Evolutionary conservation across 805 yeast genomes (phyloP), one percentile per base, ranked within the genome.

Genomic region (Teunomyces aglyptinius): DNA sequence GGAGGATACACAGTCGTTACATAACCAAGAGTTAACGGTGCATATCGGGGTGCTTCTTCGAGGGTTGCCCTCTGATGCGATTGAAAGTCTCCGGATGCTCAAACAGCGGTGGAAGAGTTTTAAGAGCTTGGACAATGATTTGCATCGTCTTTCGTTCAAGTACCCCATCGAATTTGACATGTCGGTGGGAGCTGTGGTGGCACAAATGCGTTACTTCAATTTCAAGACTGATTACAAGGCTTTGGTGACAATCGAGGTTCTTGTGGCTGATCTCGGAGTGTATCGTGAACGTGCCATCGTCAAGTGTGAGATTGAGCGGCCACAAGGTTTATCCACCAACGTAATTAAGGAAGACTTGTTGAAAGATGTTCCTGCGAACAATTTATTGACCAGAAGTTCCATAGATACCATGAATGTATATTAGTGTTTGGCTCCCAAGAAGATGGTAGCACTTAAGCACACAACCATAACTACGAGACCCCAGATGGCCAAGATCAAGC

Each of bases 391-490:
- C 20, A 31, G 20, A 19, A 8, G n/a, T 22, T 13, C 44, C 16
- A 24, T 34, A 22, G 33, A 43, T 19, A 43, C 38, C 31, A 43
- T 15, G n/a, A 43, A 22, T 43, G 40, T 46, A 29, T 32, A 26
- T 38, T 53, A 68, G 47, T 68, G 73, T 4, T 65, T 63, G 10
- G 72, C 73, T 1, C 70, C 73, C 39, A 69, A 64, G 48, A 72
- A 72, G 20, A 80, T 61, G 11, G 78, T 75, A 3, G 82, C 78
- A 41, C 78, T 70, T 32, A 78, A 63, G 56, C 83, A 80, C 15
- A 79, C 72, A 27, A 75, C 47, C 85, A 80, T 80, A n/a, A 76
- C 81, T 6, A 68, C 44, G 2, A 76, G 50, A 3, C 85, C 85
- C 82, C 83, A 80, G 5, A 77, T 53, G 12, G 77, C 64, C 51